A percentile compares a stretch with the other conserved stretches of the same genome.
phyloP scores from a whole-genome alignment of 2,329 filamentous ascomycete genomes.

The Exophiala dermatitidis region DNA sequence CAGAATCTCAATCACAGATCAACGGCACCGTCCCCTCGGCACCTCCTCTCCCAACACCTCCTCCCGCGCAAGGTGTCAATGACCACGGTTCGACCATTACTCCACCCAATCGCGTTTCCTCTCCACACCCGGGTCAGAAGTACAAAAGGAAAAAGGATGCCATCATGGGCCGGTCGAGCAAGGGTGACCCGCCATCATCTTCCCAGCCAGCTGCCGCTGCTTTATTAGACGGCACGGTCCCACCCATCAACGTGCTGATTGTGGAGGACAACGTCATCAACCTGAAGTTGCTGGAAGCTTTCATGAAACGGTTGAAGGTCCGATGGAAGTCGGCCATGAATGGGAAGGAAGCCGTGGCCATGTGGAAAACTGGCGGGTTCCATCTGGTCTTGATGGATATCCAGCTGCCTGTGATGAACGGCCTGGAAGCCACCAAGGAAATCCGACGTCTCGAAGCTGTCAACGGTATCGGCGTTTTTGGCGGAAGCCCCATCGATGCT shows the following conservation, averaged over 20 bases:
- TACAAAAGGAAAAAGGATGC: conserved; percentile 46
- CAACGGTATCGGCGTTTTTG: conserved; percentile 86
- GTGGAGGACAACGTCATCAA: conserved; percentile 99
- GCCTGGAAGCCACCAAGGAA: conserved; percentile 88
- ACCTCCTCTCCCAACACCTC: conserved; percentile 52
- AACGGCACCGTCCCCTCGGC: conserved; percentile 35
- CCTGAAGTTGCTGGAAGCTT: conserved; percentile 81
- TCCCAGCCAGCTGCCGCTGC: conserved; percentile 46
- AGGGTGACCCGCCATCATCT: conserved; percentile 26
- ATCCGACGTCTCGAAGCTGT: conserved; percentile 82
- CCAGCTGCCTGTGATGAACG: conserved; percentile 92
- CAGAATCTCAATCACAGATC: conserved; percentile 37
- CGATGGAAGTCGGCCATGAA: conserved; percentile 97
- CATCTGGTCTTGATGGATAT: conserved; percentile 98
- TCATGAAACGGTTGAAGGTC: conserved; percentile 92
- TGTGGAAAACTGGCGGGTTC: conserved; percentile 88
- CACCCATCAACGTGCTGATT: conserved; percentile 93
- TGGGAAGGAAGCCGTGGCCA: conserved; percentile 82
- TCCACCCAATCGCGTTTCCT: conserved; percentile 44
- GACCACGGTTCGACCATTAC: conserved; percentile 40
- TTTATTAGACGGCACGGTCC: conserved; percentile 72
- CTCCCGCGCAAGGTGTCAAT: conserved; percentile 42
- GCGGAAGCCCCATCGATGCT: conserved; percentile 21
- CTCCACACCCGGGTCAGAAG: conserved; percentile 40
- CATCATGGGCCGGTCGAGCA: conserved; percentile 32